Percentiles rank a stretch among this genome's conserved stretches.
Evolutionary conservation across 441 rosid species (phyloP).

Genomic region (Erysimum cheiri): DNA sequence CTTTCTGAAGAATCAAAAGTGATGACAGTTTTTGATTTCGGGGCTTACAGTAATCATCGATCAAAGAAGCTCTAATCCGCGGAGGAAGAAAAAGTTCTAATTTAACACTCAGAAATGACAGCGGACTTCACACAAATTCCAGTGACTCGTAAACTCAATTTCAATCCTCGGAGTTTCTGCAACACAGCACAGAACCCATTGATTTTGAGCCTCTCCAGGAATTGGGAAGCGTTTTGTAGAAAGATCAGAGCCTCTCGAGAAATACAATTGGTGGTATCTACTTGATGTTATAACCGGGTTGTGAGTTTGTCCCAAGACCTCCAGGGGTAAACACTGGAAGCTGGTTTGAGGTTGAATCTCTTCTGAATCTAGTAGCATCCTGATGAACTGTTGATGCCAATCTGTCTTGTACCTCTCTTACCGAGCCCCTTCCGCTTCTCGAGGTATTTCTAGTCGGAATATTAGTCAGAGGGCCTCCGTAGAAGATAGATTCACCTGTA

Average conservation of each 20-base stretch:
- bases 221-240: conserved; percentile 19
- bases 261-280: conserved; percentile 35
- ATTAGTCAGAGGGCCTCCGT: conserved; percentile 70
- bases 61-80: conserved; percentile 4
- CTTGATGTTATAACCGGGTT: conserved; percentile 50
- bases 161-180: conserved; percentile 7
- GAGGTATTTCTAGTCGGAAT: conserved; percentile 58
- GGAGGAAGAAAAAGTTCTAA: not conserved
- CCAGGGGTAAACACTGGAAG: conserved; percentile 69
- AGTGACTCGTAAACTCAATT: conserved; percentile 10
- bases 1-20: conserved; percentile 1
- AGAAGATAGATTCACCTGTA: conserved; percentile 73
- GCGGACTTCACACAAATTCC: conserved; percentile 17
- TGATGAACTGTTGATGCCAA: conserved; percentile 51
- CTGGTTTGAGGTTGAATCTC: conserved; percentile 73
- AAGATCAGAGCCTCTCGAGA: not conserved
- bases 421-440: conserved; percentile 55
- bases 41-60: not conserved
- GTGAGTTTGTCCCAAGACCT: conserved; percentile 46
- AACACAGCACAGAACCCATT: conserved; percentile 7
- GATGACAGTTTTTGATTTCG: not conserved
- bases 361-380: conserved; percentile 61
- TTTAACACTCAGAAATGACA: not conserved
- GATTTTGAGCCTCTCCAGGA: conserved; percentile 13
- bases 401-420: conserved; percentile 62